These are phyloP conservation scores for Globisporangium splendens DNA, from an alignment of 352 stramenopile genomes.

Conservation along the genomic window DNA sequence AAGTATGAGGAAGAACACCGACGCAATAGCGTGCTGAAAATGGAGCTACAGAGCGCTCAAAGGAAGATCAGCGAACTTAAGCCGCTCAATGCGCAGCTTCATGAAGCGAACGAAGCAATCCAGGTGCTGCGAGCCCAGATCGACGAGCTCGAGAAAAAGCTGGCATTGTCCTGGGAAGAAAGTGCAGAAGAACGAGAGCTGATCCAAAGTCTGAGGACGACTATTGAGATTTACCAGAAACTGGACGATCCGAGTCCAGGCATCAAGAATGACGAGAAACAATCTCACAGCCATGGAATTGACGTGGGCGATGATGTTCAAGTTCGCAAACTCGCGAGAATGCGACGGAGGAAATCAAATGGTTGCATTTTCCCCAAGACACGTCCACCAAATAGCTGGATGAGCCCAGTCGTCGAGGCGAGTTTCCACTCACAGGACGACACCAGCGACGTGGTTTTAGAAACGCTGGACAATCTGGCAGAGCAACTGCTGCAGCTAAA, in stretches of 20 bases:
- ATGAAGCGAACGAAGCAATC: slow-evolving; percentile 28
- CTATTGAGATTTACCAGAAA: slow-evolving; percentile 57
- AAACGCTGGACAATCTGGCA: slow-evolving; percentile 33
- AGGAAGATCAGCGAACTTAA: slow-evolving; percentile 54
- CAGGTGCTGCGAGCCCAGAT: slow-evolving; percentile 25
- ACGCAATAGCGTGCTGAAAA: slow-evolving; percentile 35
- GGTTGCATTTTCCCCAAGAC: slow-evolving; percentile 7
- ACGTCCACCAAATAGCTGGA: slow-evolving; percentile 14
- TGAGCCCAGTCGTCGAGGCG: slow-evolving; percentile 17
- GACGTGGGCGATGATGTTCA: slow-evolving; percentile 15
- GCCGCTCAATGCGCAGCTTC: slow-evolving; percentile 32
- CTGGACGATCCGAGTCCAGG: slow-evolving; percentile 36
- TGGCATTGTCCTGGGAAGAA: slow-evolving; percentile 26
- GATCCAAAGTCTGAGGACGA: slow-evolving; percentile 59
- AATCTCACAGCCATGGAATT: neutral
- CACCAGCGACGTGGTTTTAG: slow-evolving; percentile 32
- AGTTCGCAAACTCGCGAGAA: neutral
- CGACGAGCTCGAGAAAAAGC: slow-evolving; percentile 24
- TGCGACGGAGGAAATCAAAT: slow-evolving; percentile 24
- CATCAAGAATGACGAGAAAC: slow-evolving; percentile 17
- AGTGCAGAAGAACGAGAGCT: slow-evolving; percentile 43
- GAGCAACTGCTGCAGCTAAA: slow-evolving; percentile 49
- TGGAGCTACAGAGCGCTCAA: slow-evolving; percentile 52
- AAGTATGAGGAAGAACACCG: slow-evolving; percentile 52
- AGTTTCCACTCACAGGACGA: slow-evolving; percentile 47